phyloP scores from a whole-genome alignment of 805 yeast genomes.

The Monosporozyma solicola region DNA sequence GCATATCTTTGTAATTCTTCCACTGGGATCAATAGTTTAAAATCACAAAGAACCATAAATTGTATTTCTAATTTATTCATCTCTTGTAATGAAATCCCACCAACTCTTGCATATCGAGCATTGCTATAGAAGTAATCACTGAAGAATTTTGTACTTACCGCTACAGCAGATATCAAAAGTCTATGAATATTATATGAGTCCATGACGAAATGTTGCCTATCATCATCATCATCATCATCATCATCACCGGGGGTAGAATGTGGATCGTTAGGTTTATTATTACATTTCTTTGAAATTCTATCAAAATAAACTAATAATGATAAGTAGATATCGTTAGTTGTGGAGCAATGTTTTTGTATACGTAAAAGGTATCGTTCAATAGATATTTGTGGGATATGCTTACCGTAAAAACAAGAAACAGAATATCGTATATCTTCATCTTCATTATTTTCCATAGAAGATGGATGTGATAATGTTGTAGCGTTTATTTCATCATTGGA shows the following conservation, averaged over 20 bases:
- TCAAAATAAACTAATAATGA: constrained; percentile 88
- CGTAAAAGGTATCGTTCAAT: constrained; percentile 81
- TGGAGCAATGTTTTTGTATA: constrained; percentile 91
- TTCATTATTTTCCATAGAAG: neutral
- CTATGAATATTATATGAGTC: constrained; percentile 93
- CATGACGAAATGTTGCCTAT: constrained; percentile 70
- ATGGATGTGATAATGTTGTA: neutral
- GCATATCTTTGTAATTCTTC: constrained; percentile 90
- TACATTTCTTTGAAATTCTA: constrained; percentile 65
- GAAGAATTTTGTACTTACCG: constrained; percentile 90
- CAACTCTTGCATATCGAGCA: constrained; percentile 88
- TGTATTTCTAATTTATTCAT: constrained; percentile 85
- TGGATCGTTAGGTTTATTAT: constrained; percentile 5
- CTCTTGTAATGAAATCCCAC: constrained; percentile 89
- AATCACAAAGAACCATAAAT: constrained; percentile 74
- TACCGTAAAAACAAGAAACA: constrained; percentile 60
- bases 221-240: neutral
- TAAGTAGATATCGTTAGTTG: constrained; percentile 89
- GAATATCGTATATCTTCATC: neutral
- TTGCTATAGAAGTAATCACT: constrained; percentile 91
- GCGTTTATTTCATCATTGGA: constrained; percentile 23
- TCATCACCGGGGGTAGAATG: neutral
- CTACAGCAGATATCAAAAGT: constrained; percentile 83
- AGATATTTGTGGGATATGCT: constrained; percentile 88
- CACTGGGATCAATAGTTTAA: constrained; percentile 76